Percentiles rank a stretch among this genome's conserved stretches.
Evolutionary conservation across 2,329 filamentous ascomycete genomes (phyloP).

Genomic region (Pyrenochaeta sp.): DNA sequence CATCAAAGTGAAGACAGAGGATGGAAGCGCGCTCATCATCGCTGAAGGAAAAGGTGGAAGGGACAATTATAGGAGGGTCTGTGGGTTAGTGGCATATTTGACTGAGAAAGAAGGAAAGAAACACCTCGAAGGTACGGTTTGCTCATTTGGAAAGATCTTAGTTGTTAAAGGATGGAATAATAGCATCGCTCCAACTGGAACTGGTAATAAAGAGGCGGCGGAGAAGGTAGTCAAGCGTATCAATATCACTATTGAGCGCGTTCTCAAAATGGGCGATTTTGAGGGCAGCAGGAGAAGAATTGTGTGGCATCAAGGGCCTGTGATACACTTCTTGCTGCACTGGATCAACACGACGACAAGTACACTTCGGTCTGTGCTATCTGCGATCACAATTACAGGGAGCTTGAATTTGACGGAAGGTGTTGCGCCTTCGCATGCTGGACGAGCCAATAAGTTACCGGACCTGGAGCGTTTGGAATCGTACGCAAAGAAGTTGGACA

Average conservation of each 20-base stretch:
- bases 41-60: slow-evolving; percentile 23
- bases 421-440: slow-evolving; percentile 31
- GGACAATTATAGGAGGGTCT: slow-evolving; percentile 36
- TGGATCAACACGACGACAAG: slow-evolving; percentile 41
- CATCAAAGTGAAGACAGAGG: slow-evolving; percentile 17
- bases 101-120: slow-evolving; percentile 27
- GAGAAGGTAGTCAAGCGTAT: slow-evolving; percentile 34
- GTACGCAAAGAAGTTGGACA: slow-evolving; percentile 33
- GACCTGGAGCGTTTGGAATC: slow-evolving; percentile 35
- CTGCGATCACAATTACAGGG: slow-evolving; percentile 35
- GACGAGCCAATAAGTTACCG: slow-evolving; percentile 28
- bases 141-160: slow-evolving; percentile 35
- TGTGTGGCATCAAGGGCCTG: slow-evolving; percentile 47
- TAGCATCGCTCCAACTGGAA: slow-evolving; percentile 1
- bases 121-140: slow-evolving; percentile 37
- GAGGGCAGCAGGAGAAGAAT: slow-evolving; percentile 24
- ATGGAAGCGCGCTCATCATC: slow-evolving; percentile 42
- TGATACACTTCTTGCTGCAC: slow-evolving; percentile 35
- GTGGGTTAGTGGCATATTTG: slow-evolving; percentile 38
- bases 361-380: slow-evolving; percentile 28
- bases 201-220: slow-evolving; percentile 16
- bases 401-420: slow-evolving; percentile 26
- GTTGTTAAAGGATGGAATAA: slow-evolving; percentile 42
- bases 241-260: slow-evolving; percentile 31
- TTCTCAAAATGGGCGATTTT: slow-evolving; percentile 23